Conservation (phyloP, 805 yeast species). For the Wickerhamiella azymoides region DNA sequence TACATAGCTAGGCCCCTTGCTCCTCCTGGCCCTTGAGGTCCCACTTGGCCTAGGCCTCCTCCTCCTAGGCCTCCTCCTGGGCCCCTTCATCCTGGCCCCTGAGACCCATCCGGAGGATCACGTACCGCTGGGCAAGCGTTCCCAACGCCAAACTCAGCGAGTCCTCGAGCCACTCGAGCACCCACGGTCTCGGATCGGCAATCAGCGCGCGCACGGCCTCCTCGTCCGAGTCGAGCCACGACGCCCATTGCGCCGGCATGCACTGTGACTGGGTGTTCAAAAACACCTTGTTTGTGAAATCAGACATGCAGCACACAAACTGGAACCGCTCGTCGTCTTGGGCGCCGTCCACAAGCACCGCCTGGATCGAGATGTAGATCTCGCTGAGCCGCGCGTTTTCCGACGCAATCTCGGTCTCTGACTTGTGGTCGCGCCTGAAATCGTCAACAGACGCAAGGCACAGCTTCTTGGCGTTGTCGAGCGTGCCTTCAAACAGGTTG, state of each 20-base stretch:
- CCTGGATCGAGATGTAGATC: conserved; percentile 57
- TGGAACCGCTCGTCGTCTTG: conserved; percentile 35
- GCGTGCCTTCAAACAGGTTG: conserved; percentile 60
- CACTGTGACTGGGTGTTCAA: conserved; percentile 74
- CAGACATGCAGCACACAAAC: conserved; percentile 64
- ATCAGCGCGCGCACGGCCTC: conserved; percentile 30
- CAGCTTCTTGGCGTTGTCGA: conserved; percentile 75
- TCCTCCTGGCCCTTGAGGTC: too few relatives aligned
- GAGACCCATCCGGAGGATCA: conserved; percentile 74
- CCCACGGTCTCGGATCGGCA: conserved; percentile 73
- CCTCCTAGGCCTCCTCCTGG: too few relatives aligned
- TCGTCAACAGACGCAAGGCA: conserved; percentile 77
- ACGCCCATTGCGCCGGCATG: conserved; percentile 79
- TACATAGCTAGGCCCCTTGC: too few relatives aligned
- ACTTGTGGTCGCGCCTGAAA: conserved; percentile 30
- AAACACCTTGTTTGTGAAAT: conserved; percentile 61
- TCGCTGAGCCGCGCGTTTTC: conserved; percentile 32
- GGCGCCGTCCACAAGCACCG: conserved; percentile 26
- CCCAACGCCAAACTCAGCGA: conserved; percentile 74
- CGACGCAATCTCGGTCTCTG: conserved; percentile 15
- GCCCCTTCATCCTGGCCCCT: conserved; percentile 3
- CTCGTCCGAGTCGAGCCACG: conserved; percentile 57
- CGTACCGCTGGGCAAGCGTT: conserved; percentile 78
- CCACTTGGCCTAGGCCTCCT: too few relatives aligned
- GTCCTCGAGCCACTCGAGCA: conserved; percentile 60